These are phyloP conservation scores for Santalum album DNA, from an alignment of 164 flowering plant genomes.

Conservation along the genomic window DNA sequence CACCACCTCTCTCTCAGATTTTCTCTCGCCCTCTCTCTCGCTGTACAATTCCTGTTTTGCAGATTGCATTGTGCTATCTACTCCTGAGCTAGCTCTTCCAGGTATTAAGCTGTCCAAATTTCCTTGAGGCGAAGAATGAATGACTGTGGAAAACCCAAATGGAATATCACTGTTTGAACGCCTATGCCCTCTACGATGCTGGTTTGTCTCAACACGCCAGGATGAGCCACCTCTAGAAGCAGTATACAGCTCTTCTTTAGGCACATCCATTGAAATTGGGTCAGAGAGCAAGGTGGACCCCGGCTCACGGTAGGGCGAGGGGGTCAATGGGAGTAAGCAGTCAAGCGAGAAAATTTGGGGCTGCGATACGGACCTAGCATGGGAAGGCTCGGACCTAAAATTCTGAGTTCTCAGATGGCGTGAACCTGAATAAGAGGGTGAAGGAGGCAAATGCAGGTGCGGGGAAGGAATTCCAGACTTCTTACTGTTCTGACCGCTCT, in stretches of 20 bases:
- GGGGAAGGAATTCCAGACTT: conserved; percentile 84
- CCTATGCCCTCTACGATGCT: conserved; percentile 82
- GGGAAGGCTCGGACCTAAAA: conserved; percentile 38
- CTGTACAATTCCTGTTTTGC: no score
- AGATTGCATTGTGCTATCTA: no score
- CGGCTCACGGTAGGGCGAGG: conserved; percentile 55
- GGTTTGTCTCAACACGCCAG: conserved; percentile 49
- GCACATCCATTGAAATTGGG: conserved; percentile 39
- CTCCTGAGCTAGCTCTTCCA: conserved; percentile 34
- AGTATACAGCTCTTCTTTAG: conserved; percentile 64
- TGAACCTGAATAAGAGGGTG: conserved; percentile 50
- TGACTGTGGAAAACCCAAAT: conserved; percentile 44
- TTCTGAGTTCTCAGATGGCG: conserved; percentile 37
- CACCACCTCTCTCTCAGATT: conserved; percentile 63
- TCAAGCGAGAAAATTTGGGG: conserved; percentile 69
- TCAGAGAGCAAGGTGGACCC: conserved; percentile 29
- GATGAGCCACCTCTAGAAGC: conserved; percentile 19
- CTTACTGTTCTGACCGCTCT: conserved; percentile 39
- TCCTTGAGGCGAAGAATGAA: conserved; percentile 37
- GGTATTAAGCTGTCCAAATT: no score
- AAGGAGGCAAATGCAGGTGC: conserved; percentile 47
- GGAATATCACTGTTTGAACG: conserved; percentile 89
- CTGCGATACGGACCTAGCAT: conserved; percentile 81
- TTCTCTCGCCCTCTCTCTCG: conserved; percentile 75
- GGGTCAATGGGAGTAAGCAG: conserved; percentile 81